A percentile compares a stretch with the other conserved stretches of the same genome.
phyloP scores from a whole-genome alignment of 177 flowering plant genomes.

The Telopea speciosissima region DNA sequence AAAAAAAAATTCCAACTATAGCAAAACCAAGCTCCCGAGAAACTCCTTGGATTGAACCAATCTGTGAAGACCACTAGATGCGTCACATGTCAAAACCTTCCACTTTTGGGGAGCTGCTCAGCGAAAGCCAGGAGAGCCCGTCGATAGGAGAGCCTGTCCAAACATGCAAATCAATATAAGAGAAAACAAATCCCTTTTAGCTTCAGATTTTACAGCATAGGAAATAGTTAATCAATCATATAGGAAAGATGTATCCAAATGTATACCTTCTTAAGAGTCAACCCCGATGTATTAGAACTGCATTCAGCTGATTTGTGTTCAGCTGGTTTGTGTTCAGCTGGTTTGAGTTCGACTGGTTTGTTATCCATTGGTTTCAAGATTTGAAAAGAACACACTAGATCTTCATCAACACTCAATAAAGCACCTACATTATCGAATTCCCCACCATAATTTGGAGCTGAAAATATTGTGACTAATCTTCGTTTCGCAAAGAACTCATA shows the following conservation, averaged over 20 bases:
- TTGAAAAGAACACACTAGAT: constrained; percentile 75
- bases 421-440: constrained; percentile 95
- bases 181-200: not conserved
- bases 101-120: constrained; percentile 37
- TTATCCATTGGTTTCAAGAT: constrained; percentile 57
- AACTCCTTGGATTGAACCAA: constrained; percentile 2
- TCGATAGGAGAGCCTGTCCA: too few relatives aligned
- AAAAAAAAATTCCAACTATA: not conserved
- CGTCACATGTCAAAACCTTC: constrained; percentile 16
- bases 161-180: not conserved
- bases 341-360: too few relatives aligned
- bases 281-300: constrained; percentile 31
- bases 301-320: too few relatives aligned
- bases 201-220: not conserved
- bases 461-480: constrained; percentile 83
- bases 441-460: constrained; percentile 97
- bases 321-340: constrained; percentile 21
- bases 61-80: not conserved
- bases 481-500: constrained; percentile 86
- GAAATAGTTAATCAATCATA: not conserved
- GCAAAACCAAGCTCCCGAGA: not conserved
- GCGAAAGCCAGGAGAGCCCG: constrained; percentile 5
- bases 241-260: not conserved
- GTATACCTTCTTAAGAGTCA: constrained; percentile 60
- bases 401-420: constrained; percentile 68